These are phyloP conservation scores for Cardamine resedifolia DNA, from an alignment of 345 rosid species.

Conservation along the genomic window DNA sequence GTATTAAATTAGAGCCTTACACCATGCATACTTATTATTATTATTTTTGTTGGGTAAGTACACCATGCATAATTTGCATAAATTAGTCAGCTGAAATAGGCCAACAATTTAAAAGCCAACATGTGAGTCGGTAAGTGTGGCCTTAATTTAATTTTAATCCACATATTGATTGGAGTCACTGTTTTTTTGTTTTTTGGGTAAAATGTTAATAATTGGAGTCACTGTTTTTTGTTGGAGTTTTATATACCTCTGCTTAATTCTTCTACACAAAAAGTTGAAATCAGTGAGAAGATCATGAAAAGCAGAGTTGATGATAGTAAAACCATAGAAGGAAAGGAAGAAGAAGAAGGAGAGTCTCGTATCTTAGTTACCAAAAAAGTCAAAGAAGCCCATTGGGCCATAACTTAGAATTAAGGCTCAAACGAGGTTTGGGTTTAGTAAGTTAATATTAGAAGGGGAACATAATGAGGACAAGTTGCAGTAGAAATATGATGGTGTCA, in stretches of 20 bases:
- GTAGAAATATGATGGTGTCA: no score
- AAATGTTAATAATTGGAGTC: no score
- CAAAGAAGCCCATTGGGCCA: not conserved
- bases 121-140: not conserved
- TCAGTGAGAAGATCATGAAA: not conserved
- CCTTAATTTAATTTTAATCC: not conserved
- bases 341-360: not conserved
- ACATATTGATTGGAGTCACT: no score
- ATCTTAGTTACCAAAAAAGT: not conserved
- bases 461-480: not conserved
- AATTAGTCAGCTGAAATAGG: not conserved
- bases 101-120: not conserved
- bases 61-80: no score
- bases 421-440: not conserved
- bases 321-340: not conserved
- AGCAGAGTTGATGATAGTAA: not conserved
- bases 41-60: no score
- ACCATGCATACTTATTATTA: no score
- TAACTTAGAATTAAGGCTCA: not conserved
- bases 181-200: no score
- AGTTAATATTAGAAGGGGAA: no score
- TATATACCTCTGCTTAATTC: not conserved
- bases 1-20: not conserved
- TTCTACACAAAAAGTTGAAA: not conserved
- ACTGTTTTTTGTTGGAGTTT: not conserved